Evolutionary conservation across 1,284 basidiomycete species (phyloP).

Genomic region (Marasmius sp.): DNA sequence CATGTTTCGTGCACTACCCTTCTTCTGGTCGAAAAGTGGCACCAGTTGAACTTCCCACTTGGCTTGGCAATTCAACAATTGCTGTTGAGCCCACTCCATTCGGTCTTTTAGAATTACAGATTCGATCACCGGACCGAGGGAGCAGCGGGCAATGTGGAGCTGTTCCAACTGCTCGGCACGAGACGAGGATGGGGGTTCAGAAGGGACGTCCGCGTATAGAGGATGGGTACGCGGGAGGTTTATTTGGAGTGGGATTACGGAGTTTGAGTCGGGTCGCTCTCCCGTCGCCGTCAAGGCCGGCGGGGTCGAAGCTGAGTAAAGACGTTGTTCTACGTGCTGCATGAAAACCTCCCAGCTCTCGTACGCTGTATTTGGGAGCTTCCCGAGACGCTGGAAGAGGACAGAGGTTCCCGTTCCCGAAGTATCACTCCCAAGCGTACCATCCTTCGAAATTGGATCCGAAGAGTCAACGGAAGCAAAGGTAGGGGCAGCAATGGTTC

Average conservation of each 20-base stretch:
- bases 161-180: constrained; percentile 39
- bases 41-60: constrained; percentile 29
- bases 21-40: constrained; percentile 66
- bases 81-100: constrained; percentile 41
- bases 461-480: background rate
- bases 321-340: constrained; percentile 31
- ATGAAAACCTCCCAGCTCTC: constrained; percentile 47
- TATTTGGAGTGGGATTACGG: background rate
- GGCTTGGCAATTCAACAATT: constrained; percentile 23
- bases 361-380: constrained; percentile 45
- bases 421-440: constrained; percentile 6
- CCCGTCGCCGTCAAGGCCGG: background rate
- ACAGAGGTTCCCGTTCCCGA: constrained; percentile 33
- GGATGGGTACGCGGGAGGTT: background rate
- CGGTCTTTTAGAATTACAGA: constrained; percentile 48
- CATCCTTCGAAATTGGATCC: background rate
- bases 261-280: background rate
- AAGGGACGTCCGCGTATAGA: background rate
- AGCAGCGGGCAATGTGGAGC: constrained; percentile 50
- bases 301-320: constrained; percentile 33
- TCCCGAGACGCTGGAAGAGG: constrained; percentile 44
- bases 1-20: constrained; percentile 65
- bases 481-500: background rate
- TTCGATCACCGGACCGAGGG: constrained; percentile 52
- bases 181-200: constrained; percentile 19